Evolutionary conservation across 495 filamentous ascomycete genomes (phyloP), one percentile per base, ranked within the genome.

Genomic region (Aspergillus kassunensis): DNA sequence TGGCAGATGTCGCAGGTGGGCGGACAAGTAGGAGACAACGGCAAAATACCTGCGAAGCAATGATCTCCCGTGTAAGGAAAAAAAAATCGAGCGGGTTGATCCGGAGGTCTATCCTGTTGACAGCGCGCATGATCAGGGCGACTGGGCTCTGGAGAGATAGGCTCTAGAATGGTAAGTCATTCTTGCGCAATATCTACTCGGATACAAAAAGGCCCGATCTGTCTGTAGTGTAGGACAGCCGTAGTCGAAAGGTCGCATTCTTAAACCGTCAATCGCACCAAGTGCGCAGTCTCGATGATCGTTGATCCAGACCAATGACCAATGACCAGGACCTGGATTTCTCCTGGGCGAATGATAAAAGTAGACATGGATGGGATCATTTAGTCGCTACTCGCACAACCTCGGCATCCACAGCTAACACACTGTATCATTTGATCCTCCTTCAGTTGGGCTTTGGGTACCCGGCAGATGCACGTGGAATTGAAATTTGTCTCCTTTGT

Each of bases 401-500:
- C 93, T 50, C 87, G 76, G 63, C 93, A 99, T 16, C 95, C 95
- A 71, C 93, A 99, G 64, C 81, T 92, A n/a, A 97, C 89, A 61
- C 93, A 97, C 69, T 97, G 86, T 20, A 97, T 84, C 25, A 82
- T 85, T 66, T 96, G 88, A 33, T 89, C 86, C 53, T 96, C 90
- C 62, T 95, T 95, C 60, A 99, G 67, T 68, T 95, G 85, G 20
- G 88, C 87, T 63, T 91, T 88, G 8, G 95, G 93, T 43, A 97
- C 93, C 37, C 93, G 90, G 67, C 93, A 99, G 59, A 99, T 92
- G 65, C 93, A 99, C 3, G 95, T 98, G 35, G 88, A 83, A 69
- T 93, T 95, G 76, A 97, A 97, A 68, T 97, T 97, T 19, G 92
- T 97, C 77, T 99, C 95, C 69, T 97, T 97, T 3, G 93, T 97